Conservation (phyloP, 305 asterid species). For the Fraxinus dipetala region DNA sequence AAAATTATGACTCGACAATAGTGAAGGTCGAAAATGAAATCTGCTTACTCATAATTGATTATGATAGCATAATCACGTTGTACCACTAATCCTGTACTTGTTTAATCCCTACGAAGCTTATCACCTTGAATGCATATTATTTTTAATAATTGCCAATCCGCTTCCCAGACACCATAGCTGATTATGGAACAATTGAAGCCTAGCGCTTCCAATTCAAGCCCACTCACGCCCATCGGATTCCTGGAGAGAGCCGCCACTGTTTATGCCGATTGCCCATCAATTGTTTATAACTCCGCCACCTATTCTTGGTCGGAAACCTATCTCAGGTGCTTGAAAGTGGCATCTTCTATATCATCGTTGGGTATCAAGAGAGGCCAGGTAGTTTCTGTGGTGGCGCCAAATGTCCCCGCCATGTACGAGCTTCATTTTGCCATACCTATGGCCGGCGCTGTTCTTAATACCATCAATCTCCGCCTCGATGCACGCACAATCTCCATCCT, state of each 20-base stretch:
- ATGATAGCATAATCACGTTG: background rate
- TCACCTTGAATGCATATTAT: background rate
- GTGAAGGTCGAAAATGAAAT: too few species aligned
- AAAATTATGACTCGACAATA: background rate
- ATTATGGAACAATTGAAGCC: background rate
- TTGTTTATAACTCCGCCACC: background rate
- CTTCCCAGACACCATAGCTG: background rate
- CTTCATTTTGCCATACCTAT: constrained; percentile 18
- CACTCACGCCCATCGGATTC: constrained; percentile 12
- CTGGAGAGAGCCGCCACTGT: constrained; percentile 16
- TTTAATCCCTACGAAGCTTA: background rate
- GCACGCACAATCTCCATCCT: constrained; percentile 16
- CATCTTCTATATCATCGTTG: constrained; percentile 5
- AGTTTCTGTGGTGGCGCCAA: constrained; percentile 17
- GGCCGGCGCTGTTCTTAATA: constrained; percentile 18
- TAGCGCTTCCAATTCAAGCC: constrained; percentile 1
- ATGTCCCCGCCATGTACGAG: constrained; percentile 17
- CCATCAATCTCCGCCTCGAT: constrained; percentile 22
- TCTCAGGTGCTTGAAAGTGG: background rate
- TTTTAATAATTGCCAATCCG: background rate
- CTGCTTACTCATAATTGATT: background rate
- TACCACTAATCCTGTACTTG: background rate
- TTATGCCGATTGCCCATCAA: constrained; percentile 15
- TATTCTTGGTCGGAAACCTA: constrained; percentile 15
- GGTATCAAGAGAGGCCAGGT: constrained; percentile 17